Percentiles rank a stretch among this genome's conserved stretches.
phyloP scores from a whole-genome alignment of 2,329 filamentous ascomycete genomes.

The Eutypella sp. region DNA sequence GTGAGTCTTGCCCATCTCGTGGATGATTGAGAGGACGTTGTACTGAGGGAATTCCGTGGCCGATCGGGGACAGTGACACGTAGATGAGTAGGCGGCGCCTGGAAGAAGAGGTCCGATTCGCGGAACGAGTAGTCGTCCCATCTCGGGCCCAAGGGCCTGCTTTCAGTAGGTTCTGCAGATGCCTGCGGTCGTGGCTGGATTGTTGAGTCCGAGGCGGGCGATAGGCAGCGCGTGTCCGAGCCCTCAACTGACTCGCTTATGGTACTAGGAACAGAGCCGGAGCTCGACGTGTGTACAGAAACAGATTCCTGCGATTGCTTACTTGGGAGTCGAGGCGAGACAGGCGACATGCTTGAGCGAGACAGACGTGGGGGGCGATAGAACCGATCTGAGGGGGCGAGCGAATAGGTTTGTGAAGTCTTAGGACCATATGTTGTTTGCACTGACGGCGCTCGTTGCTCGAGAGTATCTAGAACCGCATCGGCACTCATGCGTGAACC shows the following conservation, averaged over 20 bases:
- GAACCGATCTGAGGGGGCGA: neutral
- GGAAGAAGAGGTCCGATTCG: slow-evolving; percentile 31
- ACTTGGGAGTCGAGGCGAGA: neutral
- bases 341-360: neutral
- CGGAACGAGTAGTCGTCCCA: slow-evolving; percentile 32
- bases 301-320: neutral
- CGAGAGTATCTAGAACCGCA: neutral
- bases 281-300: neutral
- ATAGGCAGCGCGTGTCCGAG: neutral
- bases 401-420: neutral
- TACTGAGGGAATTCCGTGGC: neutral
- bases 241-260: neutral
- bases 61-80: neutral
- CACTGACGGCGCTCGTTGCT: neutral
- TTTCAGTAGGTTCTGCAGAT: neutral
- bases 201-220: slow-evolving; percentile 1
- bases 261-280: neutral
- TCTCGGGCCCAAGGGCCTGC: slow-evolving; percentile 15
- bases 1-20: neutral
- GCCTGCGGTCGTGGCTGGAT: slow-evolving; percentile 7
- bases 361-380: neutral
- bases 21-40: neutral
- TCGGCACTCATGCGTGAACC: neutral
- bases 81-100: slow-evolving; percentile 10
- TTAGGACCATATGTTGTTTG: neutral